These are phyloP conservation scores for Zygosaccharomyces bailii DNA, from an alignment of 805 yeast genomes.

Conservation along the genomic window DNA sequence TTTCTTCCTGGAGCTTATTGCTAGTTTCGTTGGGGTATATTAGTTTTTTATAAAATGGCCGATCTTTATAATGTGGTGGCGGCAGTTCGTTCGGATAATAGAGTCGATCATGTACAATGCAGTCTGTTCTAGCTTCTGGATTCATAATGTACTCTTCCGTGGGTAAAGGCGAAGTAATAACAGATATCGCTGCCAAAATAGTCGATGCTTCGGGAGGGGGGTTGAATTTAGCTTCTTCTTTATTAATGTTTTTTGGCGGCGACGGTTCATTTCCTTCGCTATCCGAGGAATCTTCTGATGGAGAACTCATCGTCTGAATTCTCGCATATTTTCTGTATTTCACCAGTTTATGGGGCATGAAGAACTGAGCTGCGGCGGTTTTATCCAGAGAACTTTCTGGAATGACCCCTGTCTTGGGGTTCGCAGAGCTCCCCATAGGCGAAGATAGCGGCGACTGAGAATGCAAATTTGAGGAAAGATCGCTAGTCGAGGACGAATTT, in stretches of 20 bases:
- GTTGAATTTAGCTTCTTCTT: constrained; percentile 26
- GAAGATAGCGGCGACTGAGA: constrained; percentile 2
- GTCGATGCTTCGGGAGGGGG: constrained; percentile 74
- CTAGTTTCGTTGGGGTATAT: constrained; percentile 34
- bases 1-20: constrained; percentile 51
- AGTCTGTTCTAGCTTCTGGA: constrained; percentile 60
- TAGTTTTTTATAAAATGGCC: constrained; percentile 28
- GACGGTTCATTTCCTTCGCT: constrained; percentile 12
- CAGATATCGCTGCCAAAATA: constrained; percentile 70
- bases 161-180: constrained; percentile 79
- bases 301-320: constrained; percentile 24
- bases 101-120: constrained; percentile 77
- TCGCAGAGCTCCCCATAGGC: neutral
- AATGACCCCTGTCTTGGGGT: constrained; percentile 12
- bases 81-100: constrained; percentile 69
- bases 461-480: constrained; percentile 5
- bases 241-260: constrained; percentile 4
- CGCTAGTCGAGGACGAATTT: neutral
- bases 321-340: constrained; percentile 25
- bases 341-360: constrained; percentile 27
- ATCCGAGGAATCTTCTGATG: constrained; percentile 12
- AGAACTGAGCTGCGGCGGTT: constrained; percentile 29
- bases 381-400: constrained; percentile 22
- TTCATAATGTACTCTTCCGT: constrained; percentile 59
- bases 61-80: constrained; percentile 39